A percentile compares a stretch with the other conserved stretches of the same genome.
These are phyloP conservation scores for Quercus phellos DNA, from an alignment of 331 rosid genomes.

Conservation along the genomic window DNA sequence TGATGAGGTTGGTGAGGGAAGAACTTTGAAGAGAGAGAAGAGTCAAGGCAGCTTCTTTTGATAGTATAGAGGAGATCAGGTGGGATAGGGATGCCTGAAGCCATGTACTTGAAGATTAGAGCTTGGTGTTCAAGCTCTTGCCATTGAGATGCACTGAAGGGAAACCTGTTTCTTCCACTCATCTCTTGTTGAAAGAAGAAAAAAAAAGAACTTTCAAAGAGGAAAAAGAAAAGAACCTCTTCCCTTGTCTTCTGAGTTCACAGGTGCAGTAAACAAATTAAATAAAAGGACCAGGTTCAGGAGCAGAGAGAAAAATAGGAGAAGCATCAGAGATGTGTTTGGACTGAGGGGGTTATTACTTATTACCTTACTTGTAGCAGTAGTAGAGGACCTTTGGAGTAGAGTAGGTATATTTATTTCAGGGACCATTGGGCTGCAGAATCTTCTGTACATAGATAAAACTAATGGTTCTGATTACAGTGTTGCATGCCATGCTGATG, in stretches of 20 bases:
- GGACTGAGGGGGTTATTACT: conserved; percentile 17
- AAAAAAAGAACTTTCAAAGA: background rate
- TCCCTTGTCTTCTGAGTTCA: conserved; percentile 11
- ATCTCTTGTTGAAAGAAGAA: conserved; percentile 14
- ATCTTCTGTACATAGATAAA: conserved; percentile 81
- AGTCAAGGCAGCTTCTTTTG: conserved; percentile 56
- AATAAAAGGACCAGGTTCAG: conserved; percentile 11
- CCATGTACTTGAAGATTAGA: conserved; percentile 94
- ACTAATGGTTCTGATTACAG: conserved; percentile 83
- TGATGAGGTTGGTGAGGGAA: conserved; percentile 65
- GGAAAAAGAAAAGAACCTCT: conserved; percentile 6
- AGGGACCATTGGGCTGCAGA: conserved; percentile 88
- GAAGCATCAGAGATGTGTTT: conserved; percentile 15
- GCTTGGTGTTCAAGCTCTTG: conserved; percentile 99
- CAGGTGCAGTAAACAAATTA: conserved; percentile 10
- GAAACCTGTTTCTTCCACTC: conserved; percentile 68
- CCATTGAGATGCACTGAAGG: conserved; percentile 93
- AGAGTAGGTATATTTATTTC: conserved; percentile 82
- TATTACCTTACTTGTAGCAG: background rate
- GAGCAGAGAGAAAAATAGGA: conserved; percentile 14
- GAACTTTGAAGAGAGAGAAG: conserved; percentile 57
- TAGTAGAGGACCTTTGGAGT: background rate
- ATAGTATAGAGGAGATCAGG: conserved; percentile 77
- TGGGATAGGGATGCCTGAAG: conserved; percentile 80
- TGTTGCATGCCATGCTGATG: conserved; percentile 47